phyloP scores from a whole-genome alignment of 2,329 filamentous ascomycete species.

The Chaetomium globosum region DNA sequence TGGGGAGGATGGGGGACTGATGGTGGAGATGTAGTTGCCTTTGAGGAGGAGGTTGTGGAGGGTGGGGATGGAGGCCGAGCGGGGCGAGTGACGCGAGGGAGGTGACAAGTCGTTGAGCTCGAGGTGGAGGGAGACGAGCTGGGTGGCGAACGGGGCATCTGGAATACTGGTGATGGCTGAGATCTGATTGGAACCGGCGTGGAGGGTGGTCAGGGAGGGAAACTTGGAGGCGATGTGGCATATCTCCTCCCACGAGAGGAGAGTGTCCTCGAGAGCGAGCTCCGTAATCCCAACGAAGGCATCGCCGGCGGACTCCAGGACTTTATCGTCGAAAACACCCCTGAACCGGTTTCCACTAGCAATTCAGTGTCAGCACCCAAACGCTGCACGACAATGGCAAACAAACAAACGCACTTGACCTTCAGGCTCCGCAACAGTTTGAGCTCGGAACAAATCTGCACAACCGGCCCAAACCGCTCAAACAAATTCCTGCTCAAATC shows the following conservation, averaged over 20 bases:
- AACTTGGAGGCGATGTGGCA: conserved; percentile 58
- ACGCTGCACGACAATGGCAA: background rate
- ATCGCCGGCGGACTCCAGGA: conserved; percentile 41
- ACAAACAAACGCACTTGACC: conserved; percentile 63
- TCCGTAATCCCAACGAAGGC: conserved; percentile 58
- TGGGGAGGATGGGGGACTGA: conserved; percentile 45
- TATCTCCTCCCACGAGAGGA: conserved; percentile 68
- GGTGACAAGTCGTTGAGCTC: conserved; percentile 72
- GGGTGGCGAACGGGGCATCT: conserved; percentile 50
- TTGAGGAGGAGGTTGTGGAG: conserved; percentile 71
- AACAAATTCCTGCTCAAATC: conserved; percentile 87
- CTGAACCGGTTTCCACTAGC: conserved; percentile 73
- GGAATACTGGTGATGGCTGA: conserved; percentile 48
- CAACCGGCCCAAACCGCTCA: conserved; percentile 65
- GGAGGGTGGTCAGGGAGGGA: conserved; percentile 53
- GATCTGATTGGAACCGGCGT: conserved; percentile 62
- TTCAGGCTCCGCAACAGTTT: conserved; percentile 66
- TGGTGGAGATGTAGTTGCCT: conserved; percentile 67
- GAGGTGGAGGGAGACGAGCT: conserved; percentile 65
- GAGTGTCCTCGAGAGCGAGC: conserved; percentile 67
- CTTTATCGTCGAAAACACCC: conserved; percentile 49
- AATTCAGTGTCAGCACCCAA: conserved; percentile 15
- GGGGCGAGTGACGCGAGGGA: conserved; percentile 57
- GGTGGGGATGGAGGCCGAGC: conserved; percentile 53
- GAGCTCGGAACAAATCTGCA: conserved; percentile 71